These are phyloP conservation scores for Mucor lusitanicus DNA, from an alignment of 371 early-diverging fungal species.

Conservation along the genomic window DNA sequence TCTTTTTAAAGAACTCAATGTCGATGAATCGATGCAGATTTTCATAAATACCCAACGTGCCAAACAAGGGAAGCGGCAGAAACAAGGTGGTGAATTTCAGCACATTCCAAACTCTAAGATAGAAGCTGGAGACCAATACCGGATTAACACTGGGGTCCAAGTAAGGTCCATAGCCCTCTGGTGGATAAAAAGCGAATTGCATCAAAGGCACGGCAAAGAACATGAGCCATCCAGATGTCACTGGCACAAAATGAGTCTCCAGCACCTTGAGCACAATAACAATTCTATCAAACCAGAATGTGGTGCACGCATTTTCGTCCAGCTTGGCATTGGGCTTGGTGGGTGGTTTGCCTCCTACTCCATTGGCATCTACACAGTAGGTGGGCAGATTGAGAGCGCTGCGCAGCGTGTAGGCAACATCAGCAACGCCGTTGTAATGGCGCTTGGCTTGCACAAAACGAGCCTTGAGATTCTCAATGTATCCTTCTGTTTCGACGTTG, in stretches of 20 bases:
- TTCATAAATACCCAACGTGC: slow-evolving; percentile 49
- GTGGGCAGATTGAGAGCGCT: slow-evolving; percentile 13
- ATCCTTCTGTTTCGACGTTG: slow-evolving; percentile 63
- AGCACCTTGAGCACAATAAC: slow-evolving; percentile 58
- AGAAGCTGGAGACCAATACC: slow-evolving; percentile 40
- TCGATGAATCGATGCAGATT: slow-evolving; percentile 44
- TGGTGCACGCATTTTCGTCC: neutral
- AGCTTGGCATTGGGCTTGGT: neutral
- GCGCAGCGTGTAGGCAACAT: slow-evolving; percentile 33
- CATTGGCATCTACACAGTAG: slow-evolving; percentile 36
- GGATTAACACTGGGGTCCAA: slow-evolving; percentile 30
- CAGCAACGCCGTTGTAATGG: slow-evolving; percentile 52
- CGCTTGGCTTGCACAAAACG: slow-evolving; percentile 66
- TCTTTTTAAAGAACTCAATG: slow-evolving; percentile 38
- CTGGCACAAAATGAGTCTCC: slow-evolving; percentile 57
- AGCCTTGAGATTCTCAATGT: slow-evolving; percentile 47
- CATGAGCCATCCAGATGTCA: slow-evolving; percentile 60
- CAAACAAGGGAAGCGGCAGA: slow-evolving; percentile 53
- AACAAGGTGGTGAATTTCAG: slow-evolving; percentile 46
- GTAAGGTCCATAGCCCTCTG: slow-evolving; percentile 20
- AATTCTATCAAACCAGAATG: slow-evolving; percentile 33
- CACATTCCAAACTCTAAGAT: slow-evolving; percentile 39
- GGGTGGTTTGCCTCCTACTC: slow-evolving; percentile 45
- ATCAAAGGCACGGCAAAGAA: slow-evolving; percentile 56
- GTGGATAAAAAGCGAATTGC: slow-evolving; percentile 48